phyloP scores from a whole-genome alignment of 805 yeast species.

The Nakazawaea ishiwadae region DNA sequence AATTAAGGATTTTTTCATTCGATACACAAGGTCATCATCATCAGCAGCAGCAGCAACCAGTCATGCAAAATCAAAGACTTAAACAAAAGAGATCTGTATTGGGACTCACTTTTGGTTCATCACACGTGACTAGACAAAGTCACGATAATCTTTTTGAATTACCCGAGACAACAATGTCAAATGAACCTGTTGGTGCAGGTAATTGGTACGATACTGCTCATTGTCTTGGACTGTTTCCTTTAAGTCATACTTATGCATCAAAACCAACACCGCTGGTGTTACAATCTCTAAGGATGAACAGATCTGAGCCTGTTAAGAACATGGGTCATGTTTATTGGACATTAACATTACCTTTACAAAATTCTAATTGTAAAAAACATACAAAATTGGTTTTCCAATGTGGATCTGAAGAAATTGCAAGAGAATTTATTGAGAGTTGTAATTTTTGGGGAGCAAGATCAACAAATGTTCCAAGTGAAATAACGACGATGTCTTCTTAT shows the following conservation, averaged over 20 bases:
- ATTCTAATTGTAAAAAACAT: constrained; percentile 23
- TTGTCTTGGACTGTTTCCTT: constrained; percentile 45
- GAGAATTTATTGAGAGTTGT: constrained; percentile 67
- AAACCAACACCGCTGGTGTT: constrained; percentile 11
- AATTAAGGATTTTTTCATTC: constrained; percentile 53
- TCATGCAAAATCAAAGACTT: no score
- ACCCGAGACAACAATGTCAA: no score
- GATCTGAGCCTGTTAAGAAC: constrained; percentile 24
- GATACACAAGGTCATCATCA: constrained; percentile 16
- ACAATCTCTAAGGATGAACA: constrained; percentile 15
- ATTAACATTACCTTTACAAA: constrained; percentile 42
- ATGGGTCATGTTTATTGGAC: constrained; percentile 38
- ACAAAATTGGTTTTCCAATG: constrained; percentile 53
- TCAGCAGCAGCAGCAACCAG: constrained; percentile 4
- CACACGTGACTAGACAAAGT: neutral
- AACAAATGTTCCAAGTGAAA: constrained; percentile 63
- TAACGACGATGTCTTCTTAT: constrained; percentile 64
- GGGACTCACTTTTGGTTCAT: neutral
- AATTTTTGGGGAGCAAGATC: constrained; percentile 90
- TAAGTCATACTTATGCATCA: constrained; percentile 49
- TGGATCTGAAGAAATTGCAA: constrained; percentile 62
- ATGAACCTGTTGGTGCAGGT: constrained; percentile 39
- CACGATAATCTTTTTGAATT: no score
- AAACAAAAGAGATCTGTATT: constrained; percentile 6
- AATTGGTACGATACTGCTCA: constrained; percentile 66